These are phyloP conservation scores for Mrakia frigida DNA, from an alignment of 768 basidiomycete species.

Conservation along the genomic window DNA sequence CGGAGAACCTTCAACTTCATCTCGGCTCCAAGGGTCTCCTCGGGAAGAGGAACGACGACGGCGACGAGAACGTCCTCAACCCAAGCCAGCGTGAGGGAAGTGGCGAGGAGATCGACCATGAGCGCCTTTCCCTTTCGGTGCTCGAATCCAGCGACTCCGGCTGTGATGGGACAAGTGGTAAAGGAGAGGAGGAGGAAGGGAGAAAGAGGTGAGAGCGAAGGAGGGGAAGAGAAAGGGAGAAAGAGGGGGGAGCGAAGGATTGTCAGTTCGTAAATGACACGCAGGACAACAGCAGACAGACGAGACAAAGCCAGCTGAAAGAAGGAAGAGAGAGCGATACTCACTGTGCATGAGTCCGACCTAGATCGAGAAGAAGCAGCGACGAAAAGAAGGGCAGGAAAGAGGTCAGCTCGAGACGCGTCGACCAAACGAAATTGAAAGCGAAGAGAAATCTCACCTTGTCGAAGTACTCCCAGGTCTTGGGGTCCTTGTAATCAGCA, in stretches of 20 bases:
- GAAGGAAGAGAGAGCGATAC: no score
- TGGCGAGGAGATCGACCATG: constrained; percentile 15
- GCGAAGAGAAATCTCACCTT: background rate
- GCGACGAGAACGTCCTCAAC: constrained; percentile 13
- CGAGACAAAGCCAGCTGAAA: background rate
- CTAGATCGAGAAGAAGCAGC: background rate
- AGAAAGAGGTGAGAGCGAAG: no score
- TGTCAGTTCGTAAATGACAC: no score
- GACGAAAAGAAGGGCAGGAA: no score
- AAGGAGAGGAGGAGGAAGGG: no score
- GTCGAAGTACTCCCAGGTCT: constrained; percentile 19
- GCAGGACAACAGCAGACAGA: no score
- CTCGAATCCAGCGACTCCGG: constrained; percentile 20
- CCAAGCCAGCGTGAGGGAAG: constrained; percentile 5
- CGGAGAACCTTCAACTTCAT: background rate
- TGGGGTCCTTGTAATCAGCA: background rate
- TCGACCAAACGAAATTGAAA: background rate
- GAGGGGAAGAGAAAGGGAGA: no score
- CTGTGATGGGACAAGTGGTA: background rate
- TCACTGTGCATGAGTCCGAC: constrained; percentile 28
- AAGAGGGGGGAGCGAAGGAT: no score
- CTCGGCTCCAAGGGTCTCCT: background rate
- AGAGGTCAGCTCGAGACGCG: background rate
- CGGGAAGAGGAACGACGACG: constrained; percentile 1
- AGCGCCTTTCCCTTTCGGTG: constrained; percentile 23